A percentile compares a stretch with the other conserved stretches of the same genome.
phyloP scores from a whole-genome alignment of 1,284 basidiomycete genomes.

The Ustilago tritici region DNA sequence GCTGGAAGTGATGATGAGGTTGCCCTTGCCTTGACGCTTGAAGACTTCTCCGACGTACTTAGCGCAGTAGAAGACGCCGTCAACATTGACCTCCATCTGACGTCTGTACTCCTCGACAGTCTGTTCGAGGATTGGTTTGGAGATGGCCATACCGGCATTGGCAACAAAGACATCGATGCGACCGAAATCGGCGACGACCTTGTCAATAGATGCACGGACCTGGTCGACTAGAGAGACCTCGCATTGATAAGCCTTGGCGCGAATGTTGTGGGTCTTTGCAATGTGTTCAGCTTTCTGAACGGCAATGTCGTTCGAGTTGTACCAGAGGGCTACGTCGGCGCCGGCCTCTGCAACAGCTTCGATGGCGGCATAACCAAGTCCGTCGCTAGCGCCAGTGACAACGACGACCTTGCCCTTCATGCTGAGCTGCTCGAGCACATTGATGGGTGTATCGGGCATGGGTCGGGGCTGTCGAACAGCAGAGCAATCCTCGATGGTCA shows the following conservation, averaged over 20 bases:
- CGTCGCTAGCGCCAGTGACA: slow-evolving; percentile 66
- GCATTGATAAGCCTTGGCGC: slow-evolving; percentile 63
- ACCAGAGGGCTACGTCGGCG: slow-evolving; percentile 64
- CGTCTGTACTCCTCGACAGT: slow-evolving; percentile 60
- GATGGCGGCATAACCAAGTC: slow-evolving; percentile 67
- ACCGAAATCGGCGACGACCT: slow-evolving; percentile 58
- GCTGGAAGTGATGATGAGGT: slow-evolving; percentile 62
- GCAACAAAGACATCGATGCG: slow-evolving; percentile 59
- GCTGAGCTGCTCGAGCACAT: slow-evolving; percentile 56
- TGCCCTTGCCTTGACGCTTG: slow-evolving; percentile 66
- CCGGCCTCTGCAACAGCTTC: slow-evolving; percentile 68
- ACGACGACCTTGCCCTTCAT: slow-evolving; percentile 67
- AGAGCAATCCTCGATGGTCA: slow-evolving; percentile 55
- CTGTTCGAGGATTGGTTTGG: slow-evolving; percentile 51
- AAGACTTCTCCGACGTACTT: slow-evolving; percentile 63
- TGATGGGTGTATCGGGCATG: slow-evolving; percentile 46
- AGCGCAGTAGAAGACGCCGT: slow-evolving; percentile 60
- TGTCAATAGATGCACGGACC: slow-evolving; percentile 37
- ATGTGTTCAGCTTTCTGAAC: slow-evolving; percentile 58
- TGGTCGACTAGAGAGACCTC: slow-evolving; percentile 49
- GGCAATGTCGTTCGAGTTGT: slow-evolving; percentile 63
- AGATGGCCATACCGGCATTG: slow-evolving; percentile 51
- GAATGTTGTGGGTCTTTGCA: slow-evolving; percentile 58
- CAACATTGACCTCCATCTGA: slow-evolving; percentile 61
- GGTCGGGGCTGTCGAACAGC: slow-evolving; percentile 44